Conservation (phyloP, 192 early-diverging fungal species). For the Coemansia sp. region DNA sequence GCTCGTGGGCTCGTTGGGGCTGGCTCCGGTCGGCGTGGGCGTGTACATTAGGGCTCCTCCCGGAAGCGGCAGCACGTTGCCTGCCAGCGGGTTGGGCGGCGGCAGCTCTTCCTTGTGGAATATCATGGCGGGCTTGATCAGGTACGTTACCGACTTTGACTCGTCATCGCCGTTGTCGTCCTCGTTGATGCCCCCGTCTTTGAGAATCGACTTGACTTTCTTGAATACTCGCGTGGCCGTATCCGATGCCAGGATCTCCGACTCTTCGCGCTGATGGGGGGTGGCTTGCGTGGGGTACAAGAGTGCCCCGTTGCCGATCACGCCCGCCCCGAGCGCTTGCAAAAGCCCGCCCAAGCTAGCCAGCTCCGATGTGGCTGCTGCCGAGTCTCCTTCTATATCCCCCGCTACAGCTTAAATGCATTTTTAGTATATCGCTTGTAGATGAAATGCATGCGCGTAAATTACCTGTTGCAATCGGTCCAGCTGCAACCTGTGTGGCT, state of each 20-base stretch:
- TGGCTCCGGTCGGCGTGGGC: constrained; percentile 33
- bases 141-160: constrained; percentile 37
- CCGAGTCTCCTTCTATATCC: constrained; percentile 20
- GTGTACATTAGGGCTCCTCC: constrained; percentile 51
- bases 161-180: constrained; percentile 36
- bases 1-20: constrained; percentile 22
- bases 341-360: constrained; percentile 45
- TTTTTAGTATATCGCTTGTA: neutral
- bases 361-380: constrained; percentile 28
- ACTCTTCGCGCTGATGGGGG: constrained; percentile 48
- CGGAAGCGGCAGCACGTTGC: constrained; percentile 43
- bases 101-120: constrained; percentile 52
- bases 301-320: constrained; percentile 45
- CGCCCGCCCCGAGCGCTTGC: constrained; percentile 49
- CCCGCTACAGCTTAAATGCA: too few relatives aligned
- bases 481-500: constrained; percentile 29
- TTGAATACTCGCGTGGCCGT: constrained; percentile 43
- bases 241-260: constrained; percentile 46
- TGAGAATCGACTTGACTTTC: constrained; percentile 50
- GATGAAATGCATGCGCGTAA: too few relatives aligned
- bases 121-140: constrained; percentile 49
- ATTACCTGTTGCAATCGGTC: constrained; percentile 48
- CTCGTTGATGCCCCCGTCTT: constrained; percentile 45
- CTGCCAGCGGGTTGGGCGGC: constrained; percentile 44
- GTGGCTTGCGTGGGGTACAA: constrained; percentile 34